phyloP scores from a whole-genome alignment of 805 yeast species.

The Saccharomycopsis schoenii region DNA sequence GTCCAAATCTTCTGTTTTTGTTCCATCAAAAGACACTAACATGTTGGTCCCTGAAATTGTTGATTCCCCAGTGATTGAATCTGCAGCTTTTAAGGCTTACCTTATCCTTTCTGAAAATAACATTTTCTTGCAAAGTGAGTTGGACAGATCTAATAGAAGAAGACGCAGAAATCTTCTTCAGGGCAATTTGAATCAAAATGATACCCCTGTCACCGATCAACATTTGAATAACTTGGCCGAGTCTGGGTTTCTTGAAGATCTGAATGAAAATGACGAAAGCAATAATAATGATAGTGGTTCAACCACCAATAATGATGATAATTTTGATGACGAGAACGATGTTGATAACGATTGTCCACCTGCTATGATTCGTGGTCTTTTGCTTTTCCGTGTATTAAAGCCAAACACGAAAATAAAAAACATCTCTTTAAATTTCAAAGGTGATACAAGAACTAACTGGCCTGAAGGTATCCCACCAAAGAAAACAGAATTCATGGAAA shows the following conservation, averaged over 20 bases:
- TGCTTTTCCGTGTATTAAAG: conserved; percentile 59
- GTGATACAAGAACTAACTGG: conserved; percentile 80
- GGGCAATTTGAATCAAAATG: neutral
- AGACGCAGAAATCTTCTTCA: conserved; percentile 10
- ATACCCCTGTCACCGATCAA: neutral
- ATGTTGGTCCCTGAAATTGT: conserved; percentile 12
- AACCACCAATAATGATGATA: neutral
- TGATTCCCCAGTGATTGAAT: conserved; percentile 17
- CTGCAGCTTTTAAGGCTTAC: conserved; percentile 14
- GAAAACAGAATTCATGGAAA: conserved; percentile 54
- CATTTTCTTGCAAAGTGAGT: conserved; percentile 17
- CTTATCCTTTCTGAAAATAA: conserved; percentile 16
- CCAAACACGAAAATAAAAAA: conserved; percentile 56
- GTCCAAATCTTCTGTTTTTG: neutral
- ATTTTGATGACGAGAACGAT: neutral
- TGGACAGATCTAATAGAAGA: conserved; percentile 7
- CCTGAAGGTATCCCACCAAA: conserved; percentile 98
- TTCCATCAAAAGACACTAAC: conserved; percentile 9
- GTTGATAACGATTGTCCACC: conserved; percentile 40
- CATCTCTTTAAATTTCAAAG: conserved; percentile 53
- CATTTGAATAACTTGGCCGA: neutral
- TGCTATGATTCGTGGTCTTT: conserved; percentile 69
- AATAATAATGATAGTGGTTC: neutral
- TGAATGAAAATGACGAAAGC: neutral
- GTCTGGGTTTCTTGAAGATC: neutral